These are phyloP conservation scores for Trypanosoma cruzi DNA, from an alignment of 208 protist species.

Conservation along the genomic window DNA sequence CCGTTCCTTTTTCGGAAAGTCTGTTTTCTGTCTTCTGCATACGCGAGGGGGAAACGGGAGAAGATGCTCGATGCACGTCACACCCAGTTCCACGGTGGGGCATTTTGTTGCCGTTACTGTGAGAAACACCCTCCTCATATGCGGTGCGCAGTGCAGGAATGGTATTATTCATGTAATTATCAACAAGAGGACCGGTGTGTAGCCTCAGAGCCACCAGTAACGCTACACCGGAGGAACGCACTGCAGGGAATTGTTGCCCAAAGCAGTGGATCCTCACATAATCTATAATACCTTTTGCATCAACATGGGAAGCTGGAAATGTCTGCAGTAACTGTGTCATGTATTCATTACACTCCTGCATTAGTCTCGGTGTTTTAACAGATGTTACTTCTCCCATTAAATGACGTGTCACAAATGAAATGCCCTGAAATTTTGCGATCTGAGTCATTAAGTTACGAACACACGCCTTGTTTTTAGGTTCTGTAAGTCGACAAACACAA, in stretches of 20 bases:
- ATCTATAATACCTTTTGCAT: constrained; percentile 53
- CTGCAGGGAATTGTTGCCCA: constrained; percentile 45
- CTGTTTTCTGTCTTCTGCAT: not conserved
- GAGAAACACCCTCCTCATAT: constrained; percentile 30
- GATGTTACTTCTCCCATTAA: constrained; percentile 47
- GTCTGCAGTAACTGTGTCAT: constrained; percentile 41
- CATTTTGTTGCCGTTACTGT: constrained; percentile 20
- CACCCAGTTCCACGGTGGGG: constrained; percentile 18
- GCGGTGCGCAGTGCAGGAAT: constrained; percentile 9
- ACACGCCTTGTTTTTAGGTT: constrained; percentile 63
- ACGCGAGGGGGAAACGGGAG: constrained; percentile 10
- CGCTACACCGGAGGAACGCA: constrained; percentile 43
- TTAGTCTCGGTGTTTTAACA: constrained; percentile 66
- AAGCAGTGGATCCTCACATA: constrained; percentile 68
- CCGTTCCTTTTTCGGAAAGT: not conserved
- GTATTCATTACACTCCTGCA: constrained; percentile 80
- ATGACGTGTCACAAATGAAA: constrained; percentile 72
- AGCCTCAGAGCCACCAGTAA: constrained; percentile 46
- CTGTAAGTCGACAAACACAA: constrained; percentile 58
- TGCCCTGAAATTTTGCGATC: constrained; percentile 45
- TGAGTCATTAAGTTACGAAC: constrained; percentile 51
- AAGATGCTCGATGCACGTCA: not conserved
- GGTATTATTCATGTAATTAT: constrained; percentile 20
- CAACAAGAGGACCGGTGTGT: constrained; percentile 12
- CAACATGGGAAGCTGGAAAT: constrained; percentile 27